Conservation (phyloP, 768 basidiomycete species). For the Suillus americanus region DNA sequence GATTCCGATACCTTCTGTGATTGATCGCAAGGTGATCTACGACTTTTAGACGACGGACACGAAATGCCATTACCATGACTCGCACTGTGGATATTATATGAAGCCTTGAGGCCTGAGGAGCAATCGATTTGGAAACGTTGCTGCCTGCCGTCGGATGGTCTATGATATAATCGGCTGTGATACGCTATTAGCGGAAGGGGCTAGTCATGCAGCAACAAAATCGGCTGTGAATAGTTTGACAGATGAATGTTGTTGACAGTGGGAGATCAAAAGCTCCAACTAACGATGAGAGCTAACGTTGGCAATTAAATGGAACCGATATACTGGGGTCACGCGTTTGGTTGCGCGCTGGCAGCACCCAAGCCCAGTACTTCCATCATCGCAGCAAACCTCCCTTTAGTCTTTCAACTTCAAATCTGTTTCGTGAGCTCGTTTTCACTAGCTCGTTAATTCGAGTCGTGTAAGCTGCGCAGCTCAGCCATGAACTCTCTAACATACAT, state of each 20-base stretch:
- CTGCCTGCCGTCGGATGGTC: background rate
- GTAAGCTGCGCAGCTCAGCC: slow-evolving; percentile 2
- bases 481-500: slow-evolving; percentile 87
- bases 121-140: slow-evolving; percentile 2
- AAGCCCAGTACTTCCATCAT: slow-evolving; percentile 1
- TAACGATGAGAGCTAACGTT: no score
- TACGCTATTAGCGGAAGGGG: background rate
- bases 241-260: background rate
- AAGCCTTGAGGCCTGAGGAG: slow-evolving; percentile 7
- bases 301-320: background rate
- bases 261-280: background rate
- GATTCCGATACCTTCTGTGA: slow-evolving; percentile 54
- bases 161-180: background rate
- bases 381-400: background rate
- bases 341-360: background rate
- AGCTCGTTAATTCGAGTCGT: slow-evolving; percentile 7
- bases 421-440: background rate
- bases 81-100: background rate
- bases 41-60: background rate
- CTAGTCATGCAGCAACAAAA: background rate
- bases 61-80: background rate
- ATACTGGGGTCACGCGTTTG: slow-evolving; percentile 7
- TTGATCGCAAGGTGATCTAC: slow-evolving; percentile 3
- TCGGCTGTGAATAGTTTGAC: background rate
- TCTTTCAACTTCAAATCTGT: background rate